Evolutionary conservation across 148 eudicot species (phyloP), one percentile per base, ranked within the genome.

Genomic region (Spergularia marina): DNA sequence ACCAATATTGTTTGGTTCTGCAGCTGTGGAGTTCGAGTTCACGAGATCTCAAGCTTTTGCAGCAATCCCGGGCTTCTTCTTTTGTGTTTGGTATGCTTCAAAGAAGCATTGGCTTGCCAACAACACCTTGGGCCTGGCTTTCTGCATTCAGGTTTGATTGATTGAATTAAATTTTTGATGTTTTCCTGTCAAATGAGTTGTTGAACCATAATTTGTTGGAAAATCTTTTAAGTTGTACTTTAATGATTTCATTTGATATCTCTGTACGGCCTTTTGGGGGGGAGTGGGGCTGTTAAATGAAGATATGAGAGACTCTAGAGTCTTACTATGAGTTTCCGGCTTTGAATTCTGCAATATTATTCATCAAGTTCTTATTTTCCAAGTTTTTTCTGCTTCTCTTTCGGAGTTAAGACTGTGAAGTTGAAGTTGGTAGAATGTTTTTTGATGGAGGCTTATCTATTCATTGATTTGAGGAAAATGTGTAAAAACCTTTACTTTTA

Each of bases 91-190:
- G 97, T 95, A 95, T 84, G 98, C 96, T 83, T 83, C 85, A 74
- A 83, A 90, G 91, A 92, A 95, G 89, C 98, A 95, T 84, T 95
- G 98, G 98, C 85, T 95, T 68, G 97, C 98, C 65, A 95, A 95
- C 89, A 95, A 92, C 76, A 81, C 81, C 64, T 79, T 95, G 88
- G 98, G 98, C 30, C 89, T 95, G 13, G 96, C 98, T 14, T 95
- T 95, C 78, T 90, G 89, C 90, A 85, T 95, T 84, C 97, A 95
- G 98, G 98, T 95, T 65, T 57, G 86, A 15, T 21, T 64, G 17
- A 44, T 62, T 16, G 4, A n/a, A 52, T 71, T 41, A 20, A 72
- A 18, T 5, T 57, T 6, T 53, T 10, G 18, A 52, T 62, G 49
- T 10, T 39, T 55, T 51, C 17, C 17, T 58, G 70, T 67, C 10